Conservation (phyloP, 2,329 filamentous ascomycete species). For the Fusarium sp. region DNA sequence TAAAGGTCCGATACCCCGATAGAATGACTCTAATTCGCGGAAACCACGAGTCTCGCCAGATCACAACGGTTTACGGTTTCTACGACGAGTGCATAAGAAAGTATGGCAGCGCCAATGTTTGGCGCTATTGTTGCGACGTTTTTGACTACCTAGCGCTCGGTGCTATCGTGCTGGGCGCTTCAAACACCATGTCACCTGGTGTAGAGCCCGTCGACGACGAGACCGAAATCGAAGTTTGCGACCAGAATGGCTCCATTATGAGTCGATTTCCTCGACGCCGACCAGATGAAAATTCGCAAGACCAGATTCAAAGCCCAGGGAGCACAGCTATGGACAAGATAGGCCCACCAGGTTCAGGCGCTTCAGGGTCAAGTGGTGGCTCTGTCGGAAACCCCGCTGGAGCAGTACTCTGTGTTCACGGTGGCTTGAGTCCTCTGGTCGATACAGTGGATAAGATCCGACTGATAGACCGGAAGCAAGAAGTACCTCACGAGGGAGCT, state of each 20-base stretch:
- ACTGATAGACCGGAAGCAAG: conserved; percentile 94
- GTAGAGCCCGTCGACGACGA: conserved; percentile 72
- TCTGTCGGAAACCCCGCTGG: conserved; percentile 77
- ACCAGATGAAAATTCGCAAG: conserved; percentile 43
- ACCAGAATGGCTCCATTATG: conserved; percentile 83
- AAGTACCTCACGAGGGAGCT: conserved; percentile 96
- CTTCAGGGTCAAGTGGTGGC: conserved; percentile 75
- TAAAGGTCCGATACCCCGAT: conserved; percentile 97
- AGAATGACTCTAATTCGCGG: conserved; percentile 96
- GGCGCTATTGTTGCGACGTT: conserved; percentile 96
- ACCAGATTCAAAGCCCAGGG: conserved; percentile 46
- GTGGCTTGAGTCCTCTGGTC: conserved; percentile 89
- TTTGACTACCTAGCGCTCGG: conserved; percentile 96
- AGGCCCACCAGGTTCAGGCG: conserved; percentile 83
- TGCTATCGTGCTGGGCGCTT: conserved; percentile 89
- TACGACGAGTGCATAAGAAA: conserved; percentile 97
- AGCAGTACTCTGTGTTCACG: conserved; percentile 94
- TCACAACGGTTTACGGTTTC: conserved; percentile 97
- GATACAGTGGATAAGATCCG: conserved; percentile 97
- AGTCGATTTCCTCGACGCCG: conserved; percentile 72
- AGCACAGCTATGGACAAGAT: conserved; percentile 54
- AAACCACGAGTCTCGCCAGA: conserved; percentile 96
- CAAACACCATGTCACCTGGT: conserved; percentile 68
- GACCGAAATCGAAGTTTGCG: conserved; percentile 92
- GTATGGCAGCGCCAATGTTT: conserved; percentile 96